Percentiles rank a stretch among this genome's conserved stretches.
Conservation (phyloP, 805 yeast species). For the Lipomyces starkeyi region DNA sequence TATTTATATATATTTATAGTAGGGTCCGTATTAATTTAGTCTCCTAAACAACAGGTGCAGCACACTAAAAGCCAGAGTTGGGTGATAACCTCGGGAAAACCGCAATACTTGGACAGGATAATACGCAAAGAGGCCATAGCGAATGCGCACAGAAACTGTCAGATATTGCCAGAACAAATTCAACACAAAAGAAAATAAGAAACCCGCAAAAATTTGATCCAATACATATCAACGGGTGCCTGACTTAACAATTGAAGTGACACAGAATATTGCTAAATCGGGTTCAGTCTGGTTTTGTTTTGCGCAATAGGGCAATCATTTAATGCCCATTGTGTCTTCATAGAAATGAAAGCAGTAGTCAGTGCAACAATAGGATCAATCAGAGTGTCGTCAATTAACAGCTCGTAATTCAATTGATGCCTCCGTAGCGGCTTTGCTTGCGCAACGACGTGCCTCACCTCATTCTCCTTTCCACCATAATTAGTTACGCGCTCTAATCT, state of each 20-base stretch:
- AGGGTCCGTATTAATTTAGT: background rate
- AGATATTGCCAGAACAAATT: background rate
- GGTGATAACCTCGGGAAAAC: background rate
- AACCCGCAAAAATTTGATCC: background rate
- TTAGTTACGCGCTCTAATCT: conserved; percentile 59
- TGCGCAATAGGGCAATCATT: conserved; percentile 29
- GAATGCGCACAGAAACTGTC: conserved; percentile 1
- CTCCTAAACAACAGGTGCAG: background rate
- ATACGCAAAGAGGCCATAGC: conserved; percentile 2
- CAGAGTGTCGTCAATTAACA: conserved; percentile 56
- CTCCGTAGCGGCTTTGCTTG: conserved; percentile 62
- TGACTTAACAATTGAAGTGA: background rate
- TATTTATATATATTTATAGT: background rate
- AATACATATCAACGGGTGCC: background rate
- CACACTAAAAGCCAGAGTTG: conserved; percentile 5
- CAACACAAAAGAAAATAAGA: background rate
- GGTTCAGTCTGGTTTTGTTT: conserved; percentile 14
- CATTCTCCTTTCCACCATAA: conserved; percentile 64
- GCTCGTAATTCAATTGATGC: conserved; percentile 64
- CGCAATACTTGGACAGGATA: background rate
- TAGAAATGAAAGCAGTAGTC: conserved; percentile 65
- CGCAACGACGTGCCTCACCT: conserved; percentile 59
- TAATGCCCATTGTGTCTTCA: conserved; percentile 70
- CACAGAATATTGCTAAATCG: background rate
- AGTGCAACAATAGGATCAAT: conserved; percentile 60